Evolutionary conservation across 495 filamentous ascomycete genomes (phyloP).

Genomic region (Thermothielavioides terrestris): DNA sequence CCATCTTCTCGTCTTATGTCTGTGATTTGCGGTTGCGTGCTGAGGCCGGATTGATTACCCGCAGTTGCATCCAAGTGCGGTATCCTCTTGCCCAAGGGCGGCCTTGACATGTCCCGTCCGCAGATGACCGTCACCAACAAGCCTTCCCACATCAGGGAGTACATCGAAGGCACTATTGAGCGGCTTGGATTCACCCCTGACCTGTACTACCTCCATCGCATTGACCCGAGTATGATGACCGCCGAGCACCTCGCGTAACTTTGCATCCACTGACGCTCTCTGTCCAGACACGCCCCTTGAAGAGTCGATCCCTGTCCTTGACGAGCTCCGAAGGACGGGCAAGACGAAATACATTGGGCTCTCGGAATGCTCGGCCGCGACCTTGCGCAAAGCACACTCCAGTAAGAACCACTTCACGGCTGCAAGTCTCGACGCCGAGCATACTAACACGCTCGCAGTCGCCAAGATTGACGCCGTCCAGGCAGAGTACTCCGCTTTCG

Average conservation of each 20-base stretch:
- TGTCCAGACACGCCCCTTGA: slow-evolving; percentile 33
- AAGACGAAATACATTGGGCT: slow-evolving; percentile 43
- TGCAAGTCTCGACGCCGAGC: neutral
- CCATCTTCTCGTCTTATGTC: neutral
- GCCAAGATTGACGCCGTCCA: slow-evolving; percentile 45
- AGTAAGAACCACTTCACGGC: slow-evolving; percentile 17
- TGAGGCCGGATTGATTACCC: neutral
- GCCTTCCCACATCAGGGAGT: neutral
- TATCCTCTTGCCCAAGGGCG: neutral
- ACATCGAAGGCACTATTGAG: neutral
- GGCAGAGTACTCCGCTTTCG: slow-evolving; percentile 44
- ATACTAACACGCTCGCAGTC: slow-evolving; percentile 16
- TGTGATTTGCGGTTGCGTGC: too few species aligned
- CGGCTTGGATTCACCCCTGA: slow-evolving; percentile 24
- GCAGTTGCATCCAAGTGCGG: slow-evolving; percentile 1
- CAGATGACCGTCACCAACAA: neutral
- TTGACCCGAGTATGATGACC: slow-evolving; percentile 1
- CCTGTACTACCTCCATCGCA: slow-evolving; percentile 19
- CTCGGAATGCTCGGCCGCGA: slow-evolving; percentile 33
- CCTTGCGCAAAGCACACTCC: slow-evolving; percentile 38
- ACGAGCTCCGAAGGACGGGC: slow-evolving; percentile 37
- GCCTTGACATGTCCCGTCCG: neutral
- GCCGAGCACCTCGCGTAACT: neutral
- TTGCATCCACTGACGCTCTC: neutral
- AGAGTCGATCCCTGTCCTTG: slow-evolving; percentile 40